Evolutionary conservation across 2,329 filamentous ascomycete genomes (phyloP).

Genomic region (Monilinia polystroma): DNA sequence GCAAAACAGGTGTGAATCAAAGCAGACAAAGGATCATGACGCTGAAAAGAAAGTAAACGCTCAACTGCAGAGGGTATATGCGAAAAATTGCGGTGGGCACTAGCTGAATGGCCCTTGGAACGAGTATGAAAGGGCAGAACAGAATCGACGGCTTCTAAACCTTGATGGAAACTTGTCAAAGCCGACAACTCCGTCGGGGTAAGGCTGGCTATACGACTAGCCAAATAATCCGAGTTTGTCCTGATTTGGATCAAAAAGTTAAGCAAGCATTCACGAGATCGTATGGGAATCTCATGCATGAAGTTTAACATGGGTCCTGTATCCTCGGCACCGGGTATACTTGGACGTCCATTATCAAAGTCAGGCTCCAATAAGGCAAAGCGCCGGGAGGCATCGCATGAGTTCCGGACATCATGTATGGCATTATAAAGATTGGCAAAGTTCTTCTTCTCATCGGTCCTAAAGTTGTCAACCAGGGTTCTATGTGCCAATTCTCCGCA

Average conservation of each 20-base stretch:
- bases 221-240: constrained; percentile 84
- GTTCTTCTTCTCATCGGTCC: constrained; percentile 73
- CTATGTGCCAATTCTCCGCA: constrained; percentile 73
- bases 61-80: constrained; percentile 67
- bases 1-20: constrained; percentile 88
- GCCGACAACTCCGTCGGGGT: constrained; percentile 73
- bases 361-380: constrained; percentile 72
- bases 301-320: constrained; percentile 52
- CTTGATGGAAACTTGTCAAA: constrained; percentile 75
- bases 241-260: constrained; percentile 79
- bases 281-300: constrained; percentile 70
- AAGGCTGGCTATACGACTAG: constrained; percentile 74
- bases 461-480: constrained; percentile 75
- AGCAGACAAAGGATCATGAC: constrained; percentile 80
- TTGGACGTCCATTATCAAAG: constrained; percentile 53
- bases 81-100: constrained; percentile 48
- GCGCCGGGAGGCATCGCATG: constrained; percentile 69
- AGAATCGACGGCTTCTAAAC: constrained; percentile 78
- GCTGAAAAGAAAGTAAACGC: constrained; percentile 81
- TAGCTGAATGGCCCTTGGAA: constrained; percentile 47
- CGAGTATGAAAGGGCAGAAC: constrained; percentile 68
- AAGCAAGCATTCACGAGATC: constrained; percentile 72
- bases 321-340: constrained; percentile 42
- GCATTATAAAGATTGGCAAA: constrained; percentile 76
- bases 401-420: constrained; percentile 75